A percentile compares a stretch with the other conserved stretches of the same genome.
Evolutionary conservation across 306 rosid species (phyloP).

Genomic region (Rosa lucieae): DNA sequence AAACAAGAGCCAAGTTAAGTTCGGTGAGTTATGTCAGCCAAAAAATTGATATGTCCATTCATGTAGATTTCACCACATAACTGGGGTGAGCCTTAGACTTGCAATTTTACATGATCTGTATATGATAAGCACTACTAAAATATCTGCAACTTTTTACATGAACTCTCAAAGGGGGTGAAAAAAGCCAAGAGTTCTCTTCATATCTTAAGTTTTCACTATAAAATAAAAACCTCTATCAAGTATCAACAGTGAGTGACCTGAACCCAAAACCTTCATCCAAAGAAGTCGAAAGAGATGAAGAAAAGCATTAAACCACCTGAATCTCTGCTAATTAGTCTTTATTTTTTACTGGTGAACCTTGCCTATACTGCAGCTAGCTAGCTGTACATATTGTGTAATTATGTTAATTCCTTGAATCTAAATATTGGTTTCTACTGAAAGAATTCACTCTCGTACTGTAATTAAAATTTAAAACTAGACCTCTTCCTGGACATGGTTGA

Average conservation of each 20-base stretch:
- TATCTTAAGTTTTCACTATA: background rate
- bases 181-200: background rate
- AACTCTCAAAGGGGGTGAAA: background rate
- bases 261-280: background rate
- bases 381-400: background rate
- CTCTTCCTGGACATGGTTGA: background rate
- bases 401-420: background rate
- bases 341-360: background rate
- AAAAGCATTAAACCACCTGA: background rate
- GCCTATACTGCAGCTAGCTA: background rate
- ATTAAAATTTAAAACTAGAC: background rate
- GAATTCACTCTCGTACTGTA: background rate
- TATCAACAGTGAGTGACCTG: background rate
- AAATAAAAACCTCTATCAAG: background rate
- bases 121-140: background rate
- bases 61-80: background rate
- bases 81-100: background rate
- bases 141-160: background rate
- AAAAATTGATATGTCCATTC: background rate
- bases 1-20: constrained; percentile 18
- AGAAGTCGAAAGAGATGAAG: background rate
- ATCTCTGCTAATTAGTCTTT: background rate
- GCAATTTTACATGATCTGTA: background rate
- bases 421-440: background rate
- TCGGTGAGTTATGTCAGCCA: background rate